Percentiles rank a stretch among this genome's conserved stretches.
These are phyloP conservation scores for Bruguiera parviflora DNA, from an alignment of 345 rosid species.

Conservation along the genomic window DNA sequence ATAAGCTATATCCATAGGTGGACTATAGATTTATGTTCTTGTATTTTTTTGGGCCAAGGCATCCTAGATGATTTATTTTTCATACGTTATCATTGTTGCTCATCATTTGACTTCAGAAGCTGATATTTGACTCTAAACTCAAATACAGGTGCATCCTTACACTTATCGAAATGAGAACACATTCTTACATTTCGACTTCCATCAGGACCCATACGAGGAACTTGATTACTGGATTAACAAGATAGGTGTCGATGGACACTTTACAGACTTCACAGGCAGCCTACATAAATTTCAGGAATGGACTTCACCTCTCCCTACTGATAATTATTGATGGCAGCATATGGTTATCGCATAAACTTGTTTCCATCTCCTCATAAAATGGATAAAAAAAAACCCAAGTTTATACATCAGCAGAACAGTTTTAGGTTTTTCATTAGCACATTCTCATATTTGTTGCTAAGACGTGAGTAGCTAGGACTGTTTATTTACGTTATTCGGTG, in stretches of 20 bases:
- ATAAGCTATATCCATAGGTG: too few relatives aligned
- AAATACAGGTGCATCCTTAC: slow-evolving; percentile 80
- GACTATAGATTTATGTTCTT: too few relatives aligned
- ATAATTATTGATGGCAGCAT: slow-evolving; percentile 17
- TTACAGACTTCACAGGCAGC: slow-evolving; percentile 91
- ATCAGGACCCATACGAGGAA: slow-evolving; percentile 73
- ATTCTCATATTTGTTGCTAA: too few relatives aligned
- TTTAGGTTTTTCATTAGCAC: too few relatives aligned
- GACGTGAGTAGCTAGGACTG: too few relatives aligned
- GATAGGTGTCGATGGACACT: slow-evolving; percentile 81
- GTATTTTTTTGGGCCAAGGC: too few relatives aligned
- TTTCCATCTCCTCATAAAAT: slow-evolving; percentile 29
- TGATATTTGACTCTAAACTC: neutral
- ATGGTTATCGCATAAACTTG: slow-evolving; percentile 42
- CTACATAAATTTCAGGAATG: slow-evolving; percentile 62
- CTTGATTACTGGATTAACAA: slow-evolving; percentile 74
- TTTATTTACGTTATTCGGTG: too few relatives aligned
- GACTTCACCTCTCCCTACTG: slow-evolving; percentile 41
- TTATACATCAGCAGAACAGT: neutral
- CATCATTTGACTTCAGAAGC: neutral
- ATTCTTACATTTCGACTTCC: slow-evolving; percentile 60
- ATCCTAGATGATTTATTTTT: neutral
- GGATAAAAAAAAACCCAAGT: slow-evolving; percentile 15
- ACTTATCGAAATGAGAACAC: slow-evolving; percentile 69
- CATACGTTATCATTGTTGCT: neutral